Percentiles rank a stretch among this genome's conserved stretches.
These are phyloP conservation scores for Cystobasidiaceae sp. DNA, from an alignment of 1,284 basidiomycete genomes.

Conservation along the genomic window DNA sequence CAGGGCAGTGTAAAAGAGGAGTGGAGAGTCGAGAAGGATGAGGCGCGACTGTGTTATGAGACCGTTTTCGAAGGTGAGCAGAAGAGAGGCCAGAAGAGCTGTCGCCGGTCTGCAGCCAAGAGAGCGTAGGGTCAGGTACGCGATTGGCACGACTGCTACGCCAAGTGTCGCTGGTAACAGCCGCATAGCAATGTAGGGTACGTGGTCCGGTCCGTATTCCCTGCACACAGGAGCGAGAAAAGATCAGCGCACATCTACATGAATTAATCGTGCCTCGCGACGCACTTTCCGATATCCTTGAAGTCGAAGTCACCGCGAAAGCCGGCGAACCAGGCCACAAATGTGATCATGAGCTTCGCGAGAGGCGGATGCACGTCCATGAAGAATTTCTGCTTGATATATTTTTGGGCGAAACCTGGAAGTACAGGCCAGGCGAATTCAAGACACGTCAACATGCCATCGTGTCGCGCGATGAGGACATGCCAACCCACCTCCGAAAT, in stretches of 20 bases:
- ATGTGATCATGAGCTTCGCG: constrained; percentile 89
- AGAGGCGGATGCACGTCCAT: constrained; percentile 97
- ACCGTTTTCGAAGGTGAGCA: constrained; percentile 95
- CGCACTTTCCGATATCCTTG: constrained; percentile 90
- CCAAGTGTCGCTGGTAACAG: constrained; percentile 85
- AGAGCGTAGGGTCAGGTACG: constrained; percentile 88
- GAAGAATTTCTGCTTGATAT: constrained; percentile 79
- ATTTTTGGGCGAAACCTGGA: constrained; percentile 65
- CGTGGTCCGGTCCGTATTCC: constrained; percentile 63
- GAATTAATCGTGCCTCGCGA: constrained; percentile 33
- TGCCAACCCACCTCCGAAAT: constrained; percentile 70
- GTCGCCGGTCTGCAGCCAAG: constrained; percentile 86
- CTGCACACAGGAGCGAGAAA: constrained; percentile 49
- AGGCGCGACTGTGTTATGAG: constrained; percentile 90
- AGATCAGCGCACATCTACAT: not conserved
- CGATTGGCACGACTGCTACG: constrained; percentile 77
- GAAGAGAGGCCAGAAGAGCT: constrained; percentile 78
- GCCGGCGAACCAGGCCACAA: constrained; percentile 81
- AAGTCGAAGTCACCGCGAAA: constrained; percentile 94
- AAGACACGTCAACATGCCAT: constrained; percentile 40
- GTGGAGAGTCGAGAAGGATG: constrained; percentile 93
- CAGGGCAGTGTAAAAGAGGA: constrained; percentile 95
- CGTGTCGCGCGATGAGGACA: not conserved
- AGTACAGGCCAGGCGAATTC: too few species aligned
- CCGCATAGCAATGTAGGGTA: constrained; percentile 96